Evolutionary conservation across 805 yeast genomes (phyloP), one percentile per base, ranked within the genome.

Genomic region (Yamadazyma takamatsuzukensis): DNA sequence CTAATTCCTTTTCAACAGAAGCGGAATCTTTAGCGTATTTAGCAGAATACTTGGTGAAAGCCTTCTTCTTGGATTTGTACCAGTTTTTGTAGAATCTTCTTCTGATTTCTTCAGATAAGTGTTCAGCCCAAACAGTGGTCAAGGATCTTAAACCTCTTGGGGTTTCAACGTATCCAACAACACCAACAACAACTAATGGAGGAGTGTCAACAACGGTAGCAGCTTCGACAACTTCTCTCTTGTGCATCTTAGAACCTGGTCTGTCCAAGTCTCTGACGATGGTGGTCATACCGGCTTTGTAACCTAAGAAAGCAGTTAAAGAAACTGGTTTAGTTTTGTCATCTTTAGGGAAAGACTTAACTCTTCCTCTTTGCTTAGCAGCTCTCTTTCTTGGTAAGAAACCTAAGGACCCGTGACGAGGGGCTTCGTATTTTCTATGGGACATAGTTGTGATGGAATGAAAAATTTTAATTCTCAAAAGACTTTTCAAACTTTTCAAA

Each of bases 71-170:
- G 58, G 96, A 83, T 83, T 89, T 89, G 96, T 86, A 93, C 98
- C 98, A 93, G 96, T 90, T 93, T 87, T 89, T 93, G 96, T 93
- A 93, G 96, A 93, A 93, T 80, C 97, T 87, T 82, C 98, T 87
- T 85, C 83, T 90, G 74, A 93, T 80, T 76, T 93, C 98, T 70
- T 93, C 98, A 64, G 96, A 84, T 68, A 93, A 81, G 78, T 93
- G 98, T 81, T 93, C 97, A 65, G 98, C 98, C 98, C 98, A 93
- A 69, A 93, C 98, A 64, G 98, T 93, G 72, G 97, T 87, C 72
- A 93, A 83, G 49, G 98, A 87, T 78, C 98, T 88, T 68, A 93
- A 81, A 77, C 98, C 98, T 80, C 97, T 89, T 77, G 98, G 98
- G 62, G 98, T 89, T 79, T 90, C 98, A 64, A 93, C 93, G 93